Conservation (phyloP, 805 yeast species). For the Komagataella ulmi region DNA sequence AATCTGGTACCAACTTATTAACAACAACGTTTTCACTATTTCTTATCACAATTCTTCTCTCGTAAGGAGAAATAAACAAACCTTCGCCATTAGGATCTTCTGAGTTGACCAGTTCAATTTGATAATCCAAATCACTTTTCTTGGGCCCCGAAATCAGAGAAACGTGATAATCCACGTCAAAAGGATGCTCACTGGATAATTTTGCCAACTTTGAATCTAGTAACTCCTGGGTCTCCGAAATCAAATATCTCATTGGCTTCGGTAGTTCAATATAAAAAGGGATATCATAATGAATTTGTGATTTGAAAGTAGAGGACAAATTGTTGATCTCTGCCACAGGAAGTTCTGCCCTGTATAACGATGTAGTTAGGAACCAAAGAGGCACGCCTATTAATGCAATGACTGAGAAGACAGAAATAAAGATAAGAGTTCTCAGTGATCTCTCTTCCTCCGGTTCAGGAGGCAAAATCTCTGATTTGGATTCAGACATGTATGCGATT, state of each 20-base stretch:
- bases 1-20: slow-evolving; percentile 19
- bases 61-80: slow-evolving; percentile 22
- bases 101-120: slow-evolving; percentile 19
- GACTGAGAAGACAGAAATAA: background rate
- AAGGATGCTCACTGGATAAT: slow-evolving; percentile 8
- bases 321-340: slow-evolving; percentile 30
- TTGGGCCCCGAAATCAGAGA: slow-evolving; percentile 12
- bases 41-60: slow-evolving; percentile 17
- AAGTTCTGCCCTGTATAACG: slow-evolving; percentile 47
- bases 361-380: slow-evolving; percentile 45
- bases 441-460: background rate
- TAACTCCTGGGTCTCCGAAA: slow-evolving; percentile 20
- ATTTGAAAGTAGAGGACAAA: slow-evolving; percentile 8
- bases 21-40: slow-evolving; percentile 15
- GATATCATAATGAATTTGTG: slow-evolving; percentile 16
- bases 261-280: slow-evolving; percentile 30
- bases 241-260: slow-evolving; percentile 16
- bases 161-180: slow-evolving; percentile 18
- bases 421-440: background rate
- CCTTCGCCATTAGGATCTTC: slow-evolving; percentile 10
- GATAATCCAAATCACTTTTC: slow-evolving; percentile 19
- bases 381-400: slow-evolving; percentile 35
- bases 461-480: background rate
- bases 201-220: slow-evolving; percentile 18
- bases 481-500: background rate